Evolutionary conservation across 441 rosid species (phyloP).

Genomic region (Mallotus repandus): DNA sequence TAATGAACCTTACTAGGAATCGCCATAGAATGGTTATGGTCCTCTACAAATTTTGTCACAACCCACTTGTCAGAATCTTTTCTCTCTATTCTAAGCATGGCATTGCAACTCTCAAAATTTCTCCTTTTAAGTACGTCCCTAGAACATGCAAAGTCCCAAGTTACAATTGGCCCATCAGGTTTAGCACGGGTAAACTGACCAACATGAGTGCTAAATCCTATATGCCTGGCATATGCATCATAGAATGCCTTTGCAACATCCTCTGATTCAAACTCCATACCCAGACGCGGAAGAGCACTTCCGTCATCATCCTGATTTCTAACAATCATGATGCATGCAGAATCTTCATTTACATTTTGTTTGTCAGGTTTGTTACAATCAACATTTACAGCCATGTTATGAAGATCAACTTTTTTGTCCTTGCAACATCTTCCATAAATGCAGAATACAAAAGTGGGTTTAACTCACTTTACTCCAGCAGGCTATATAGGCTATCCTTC

Average conservation of each 20-base stretch:
- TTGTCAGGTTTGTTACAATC: constrained; percentile 24
- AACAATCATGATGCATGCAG: constrained; percentile 20
- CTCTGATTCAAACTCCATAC: constrained; percentile 64
- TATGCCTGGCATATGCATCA: constrained; percentile 47
- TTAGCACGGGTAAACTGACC: constrained; percentile 53
- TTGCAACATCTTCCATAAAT: constrained; percentile 36
- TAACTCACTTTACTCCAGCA: background rate
- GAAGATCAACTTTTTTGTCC: constrained; percentile 25
- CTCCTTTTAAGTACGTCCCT: constrained; percentile 53
- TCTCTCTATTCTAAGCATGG: constrained; percentile 58
- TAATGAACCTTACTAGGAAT: constrained; percentile 47
- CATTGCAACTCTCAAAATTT: constrained; percentile 58
- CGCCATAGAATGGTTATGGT: constrained; percentile 57
- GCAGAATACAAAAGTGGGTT: constrained; percentile 10
- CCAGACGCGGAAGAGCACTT: constrained; percentile 39
- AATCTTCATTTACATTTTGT: constrained; percentile 31
- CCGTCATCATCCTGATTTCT: constrained; percentile 33
- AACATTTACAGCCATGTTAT: constrained; percentile 13
- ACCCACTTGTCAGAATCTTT: constrained; percentile 47
- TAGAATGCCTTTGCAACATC: constrained; percentile 54
- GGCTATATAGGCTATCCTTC: constrained; percentile 24
- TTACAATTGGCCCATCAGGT: constrained; percentile 66
- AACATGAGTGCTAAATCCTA: constrained; percentile 49
- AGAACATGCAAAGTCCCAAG: constrained; percentile 59
- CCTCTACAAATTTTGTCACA: constrained; percentile 58